Percentiles rank a stretch among this genome's conserved stretches.
These are phyloP conservation scores for Penicillium hesseltinei DNA, from an alignment of 2,329 filamentous ascomycete species.

Conservation along the genomic window DNA sequence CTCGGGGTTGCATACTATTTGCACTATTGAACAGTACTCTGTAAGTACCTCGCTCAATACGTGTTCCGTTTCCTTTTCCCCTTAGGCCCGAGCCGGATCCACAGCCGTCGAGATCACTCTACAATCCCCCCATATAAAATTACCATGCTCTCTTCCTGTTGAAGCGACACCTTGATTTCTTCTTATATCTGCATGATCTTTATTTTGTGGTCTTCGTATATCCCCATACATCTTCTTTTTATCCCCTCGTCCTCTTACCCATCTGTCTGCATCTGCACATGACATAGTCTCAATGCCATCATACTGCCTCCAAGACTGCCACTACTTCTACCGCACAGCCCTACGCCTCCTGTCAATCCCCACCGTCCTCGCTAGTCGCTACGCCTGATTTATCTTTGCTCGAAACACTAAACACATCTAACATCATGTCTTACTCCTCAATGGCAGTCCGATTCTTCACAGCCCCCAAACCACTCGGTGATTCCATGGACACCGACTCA, in stretches of 20 bases:
- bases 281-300: constrained; percentile 66
- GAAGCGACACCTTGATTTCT: not conserved
- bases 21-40: not conserved
- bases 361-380: constrained; percentile 74
- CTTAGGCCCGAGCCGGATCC: constrained; percentile 19
- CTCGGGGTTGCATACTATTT: constrained; percentile 6
- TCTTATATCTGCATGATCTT: not conserved
- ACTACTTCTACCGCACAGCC: constrained; percentile 90
- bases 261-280: constrained; percentile 19
- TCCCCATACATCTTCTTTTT: not conserved
- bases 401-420: constrained; percentile 36
- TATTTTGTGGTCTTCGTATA: not conserved
- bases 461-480: constrained; percentile 69
- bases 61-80: constrained; percentile 6
- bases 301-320: constrained; percentile 81
- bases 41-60: constrained; percentile 19
- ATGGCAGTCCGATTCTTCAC: constrained; percentile 70
- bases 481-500: constrained; percentile 55
- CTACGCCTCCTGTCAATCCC: constrained; percentile 80
- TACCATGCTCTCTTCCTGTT: constrained; percentile 3
- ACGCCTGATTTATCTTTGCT: constrained; percentile 47
- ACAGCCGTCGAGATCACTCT: not conserved
- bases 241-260: constrained; percentile 3
- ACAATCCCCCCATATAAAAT: constrained; percentile 3
- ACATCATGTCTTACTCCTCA: constrained; percentile 58